Conservation (phyloP, 495 filamentous ascomycete genomes). For the Pyronema domesticum region DNA sequence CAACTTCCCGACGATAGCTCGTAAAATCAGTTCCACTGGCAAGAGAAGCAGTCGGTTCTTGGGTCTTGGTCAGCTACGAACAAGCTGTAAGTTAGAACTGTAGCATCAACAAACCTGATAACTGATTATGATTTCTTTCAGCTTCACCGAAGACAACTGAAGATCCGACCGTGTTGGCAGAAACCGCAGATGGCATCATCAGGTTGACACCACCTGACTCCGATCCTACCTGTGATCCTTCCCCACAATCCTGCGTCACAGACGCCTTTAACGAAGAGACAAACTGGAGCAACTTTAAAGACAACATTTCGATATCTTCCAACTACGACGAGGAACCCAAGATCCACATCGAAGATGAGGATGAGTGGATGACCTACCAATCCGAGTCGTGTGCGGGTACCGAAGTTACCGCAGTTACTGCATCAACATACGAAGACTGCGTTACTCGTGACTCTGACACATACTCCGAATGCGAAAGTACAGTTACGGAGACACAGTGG, state of each 20-base stretch:
- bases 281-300: neutral
- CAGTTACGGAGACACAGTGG: neutral
- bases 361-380: neutral
- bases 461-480: neutral
- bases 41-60: too few relatives aligned
- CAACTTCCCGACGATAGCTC: too few relatives aligned
- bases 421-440: neutral
- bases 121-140: too few relatives aligned
- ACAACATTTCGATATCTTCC: neutral
- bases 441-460: neutral
- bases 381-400: neutral
- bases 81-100: too few relatives aligned
- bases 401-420: neutral
- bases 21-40: too few relatives aligned
- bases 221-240: neutral
- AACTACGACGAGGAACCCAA: neutral
- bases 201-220: too few relatives aligned
- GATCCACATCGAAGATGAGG: neutral
- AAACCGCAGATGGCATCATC: too few relatives aligned
- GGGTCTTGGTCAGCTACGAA: too few relatives aligned
- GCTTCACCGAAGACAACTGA: too few relatives aligned
- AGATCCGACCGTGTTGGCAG: too few relatives aligned
- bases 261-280: slow-evolving; percentile 1
- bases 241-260: neutral
- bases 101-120: too few relatives aligned